Base-by-base conservation (phyloP, 495 filamentous ascomycete genomes). In the Astrocystis sublimbata region DNA sequence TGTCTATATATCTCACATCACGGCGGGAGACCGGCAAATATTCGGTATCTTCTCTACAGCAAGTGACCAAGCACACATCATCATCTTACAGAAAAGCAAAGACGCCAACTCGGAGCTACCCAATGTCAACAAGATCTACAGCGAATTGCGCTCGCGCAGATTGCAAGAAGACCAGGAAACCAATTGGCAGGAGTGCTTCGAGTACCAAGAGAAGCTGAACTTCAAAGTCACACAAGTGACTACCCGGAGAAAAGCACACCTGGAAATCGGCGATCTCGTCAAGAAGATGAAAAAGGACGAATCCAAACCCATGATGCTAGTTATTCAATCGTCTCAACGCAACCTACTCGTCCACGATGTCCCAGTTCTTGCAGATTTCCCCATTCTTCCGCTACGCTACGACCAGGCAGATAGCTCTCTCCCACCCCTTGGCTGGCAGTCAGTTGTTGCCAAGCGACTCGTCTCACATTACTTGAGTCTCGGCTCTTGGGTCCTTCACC, bases 351-450 rank as follows among this genome's bases (percentile, higher is more conserved):
- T 92, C 17, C 91, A 97, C 59, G 92, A 94, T 57, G 84, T 97
- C 51, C 90, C 96, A 7, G 83, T 89, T 12, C 76, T 99, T 58
- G 89, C 84, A 49, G 92, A 96, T 38, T 91, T 94, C 58, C 96
- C 94, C 3, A 83, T 91, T 17, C 76, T 99, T 31, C 81, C 89
- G 1, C 82, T 99, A 41, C 86, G 87, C 62, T 87, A 89, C 58
- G 92, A 99, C 67, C 79, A 87, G 26, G 85, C 89, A 0, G 96
- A 98, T 65, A 91, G 88, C 77, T 88, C 90, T 56, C 80, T 97
- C 12, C 94, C 94, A 1, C 91, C 92, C 2, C 81, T 99, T 36
- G 93, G 92, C 12, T 99, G 94, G 94, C 94, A 97, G 70, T 82
- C 85, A 0, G 94, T 96, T 65, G 86, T 96, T 64, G 91, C 92